Evolutionary conservation across 23 red algal genomes (phyloP), one percentile per base, ranked within the genome.

Genomic region (Chondrus crispus): DNA sequence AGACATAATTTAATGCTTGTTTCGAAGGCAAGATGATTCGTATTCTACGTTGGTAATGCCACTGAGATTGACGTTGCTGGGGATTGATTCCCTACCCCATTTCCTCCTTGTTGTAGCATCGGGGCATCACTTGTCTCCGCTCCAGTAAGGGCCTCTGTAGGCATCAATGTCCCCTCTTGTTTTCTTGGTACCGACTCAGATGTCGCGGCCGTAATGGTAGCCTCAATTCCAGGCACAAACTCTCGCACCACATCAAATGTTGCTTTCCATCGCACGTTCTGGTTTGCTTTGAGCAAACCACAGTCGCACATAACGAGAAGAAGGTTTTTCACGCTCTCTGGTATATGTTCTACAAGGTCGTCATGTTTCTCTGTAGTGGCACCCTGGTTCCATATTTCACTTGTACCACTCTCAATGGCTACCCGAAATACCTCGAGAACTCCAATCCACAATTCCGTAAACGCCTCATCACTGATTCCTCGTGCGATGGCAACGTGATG

Each of bases 311-410:
- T 85, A 20, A 98, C 96, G 68, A 98, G 84, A 46, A 98, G 78
- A 69, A 95, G 46, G 68, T 98, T 98, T 80, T 95, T 98, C 28
- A 95, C 80, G 43, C 58, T 93, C 72, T 98, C 96, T 14, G 80
- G 71, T 12, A 98, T 74, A 74, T 98, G 96, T 49, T 98, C 96
- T 2, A 79, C 46, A 77, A 98, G 55, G 43, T 86, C 87, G 33
- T 92, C 92, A 29, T 71, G 80, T 44, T 41, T 89, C 38, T 75
- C 70, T 32, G 52, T 60, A 26, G 50, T 64, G 37, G 80, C 68
- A 29, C 26, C 26, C n/a, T 33, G 22, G 69, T 81, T 55, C 42
- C 82, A 53, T 40, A 20, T 24, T 44, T 58, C 32, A 28, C 43
- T 41, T 16, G 74, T 30, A 78, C 78, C 78, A 40, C 71, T 73